These are phyloP conservation scores for Articulospora tetracladia DNA, from an alignment of 495 filamentous ascomycete species.

Conservation along the genomic window DNA sequence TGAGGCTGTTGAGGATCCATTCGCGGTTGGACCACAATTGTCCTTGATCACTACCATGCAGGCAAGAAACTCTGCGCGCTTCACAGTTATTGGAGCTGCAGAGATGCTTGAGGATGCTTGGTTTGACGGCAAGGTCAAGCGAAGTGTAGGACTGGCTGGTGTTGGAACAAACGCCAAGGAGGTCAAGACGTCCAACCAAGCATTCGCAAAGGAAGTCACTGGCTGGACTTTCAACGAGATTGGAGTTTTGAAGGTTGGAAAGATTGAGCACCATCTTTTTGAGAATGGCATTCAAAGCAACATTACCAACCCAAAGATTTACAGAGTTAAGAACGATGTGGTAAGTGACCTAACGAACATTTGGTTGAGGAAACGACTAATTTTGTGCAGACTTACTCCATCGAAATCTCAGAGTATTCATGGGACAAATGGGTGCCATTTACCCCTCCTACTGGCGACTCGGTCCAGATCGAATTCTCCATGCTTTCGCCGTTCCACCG, in stretches of 20 bases:
- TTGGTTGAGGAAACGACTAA: slow-evolving; percentile 2
- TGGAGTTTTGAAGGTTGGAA: slow-evolving; percentile 82
- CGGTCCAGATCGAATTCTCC: slow-evolving; percentile 89
- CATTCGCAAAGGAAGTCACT: slow-evolving; percentile 78
- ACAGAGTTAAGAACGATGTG: slow-evolving; percentile 95
- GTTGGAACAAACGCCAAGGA: slow-evolving; percentile 42
- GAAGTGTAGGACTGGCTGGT: slow-evolving; percentile 37
- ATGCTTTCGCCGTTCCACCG: slow-evolving; percentile 99
- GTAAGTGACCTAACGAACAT: slow-evolving; percentile 50
- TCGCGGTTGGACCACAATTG: slow-evolving; percentile 78
- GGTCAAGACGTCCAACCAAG: slow-evolving; percentile 67
- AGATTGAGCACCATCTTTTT: slow-evolving; percentile 74
- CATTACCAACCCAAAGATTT: slow-evolving; percentile 77
- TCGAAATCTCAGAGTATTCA: slow-evolving; percentile 81
- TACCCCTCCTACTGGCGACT: slow-evolving; percentile 61
- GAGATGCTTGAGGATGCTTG: slow-evolving; percentile 87
- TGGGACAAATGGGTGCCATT: slow-evolving; percentile 71
- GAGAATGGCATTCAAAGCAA: slow-evolving; percentile 49
- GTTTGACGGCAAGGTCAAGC: slow-evolving; percentile 79
- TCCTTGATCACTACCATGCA: slow-evolving; percentile 79
- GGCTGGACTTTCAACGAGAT: slow-evolving; percentile 93
- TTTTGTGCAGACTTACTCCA: slow-evolving; percentile 66
- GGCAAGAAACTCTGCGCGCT: slow-evolving; percentile 87
- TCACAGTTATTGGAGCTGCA: slow-evolving; percentile 79
- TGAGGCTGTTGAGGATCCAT: slow-evolving; percentile 65